A percentile compares a stretch with the other conserved stretches of the same genome.
Conservation (phyloP, 495 filamentous ascomycete genomes). For the Xylaria acuta region DNA sequence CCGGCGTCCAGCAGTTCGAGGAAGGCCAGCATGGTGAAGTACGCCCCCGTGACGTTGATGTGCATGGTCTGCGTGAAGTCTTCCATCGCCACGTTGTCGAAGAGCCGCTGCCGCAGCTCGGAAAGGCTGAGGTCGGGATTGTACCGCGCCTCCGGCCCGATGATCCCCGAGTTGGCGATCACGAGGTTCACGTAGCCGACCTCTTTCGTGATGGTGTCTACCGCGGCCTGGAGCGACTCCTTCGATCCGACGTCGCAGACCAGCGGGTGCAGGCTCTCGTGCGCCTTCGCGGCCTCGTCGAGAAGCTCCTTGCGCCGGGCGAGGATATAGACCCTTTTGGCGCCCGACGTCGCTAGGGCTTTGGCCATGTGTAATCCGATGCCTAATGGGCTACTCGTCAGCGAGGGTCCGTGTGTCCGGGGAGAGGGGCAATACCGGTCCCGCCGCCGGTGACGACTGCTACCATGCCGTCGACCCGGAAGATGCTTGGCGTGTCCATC, state of each 20-base stretch:
- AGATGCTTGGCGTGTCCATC: slow-evolving; percentile 47
- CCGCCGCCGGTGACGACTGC: slow-evolving; percentile 69
- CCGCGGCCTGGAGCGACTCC: slow-evolving; percentile 57
- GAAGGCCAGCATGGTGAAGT: slow-evolving; percentile 63
- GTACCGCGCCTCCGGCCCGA: slow-evolving; percentile 48
- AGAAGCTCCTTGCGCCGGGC: slow-evolving; percentile 61
- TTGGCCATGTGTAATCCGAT: slow-evolving; percentile 65
- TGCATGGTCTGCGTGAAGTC: slow-evolving; percentile 58
- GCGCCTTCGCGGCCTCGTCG: slow-evolving; percentile 46
- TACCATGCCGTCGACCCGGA: slow-evolving; percentile 65
- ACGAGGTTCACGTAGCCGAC: slow-evolving; percentile 62
- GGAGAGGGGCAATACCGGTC: slow-evolving; percentile 47
- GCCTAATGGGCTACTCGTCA: slow-evolving; percentile 43
- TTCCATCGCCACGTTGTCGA: slow-evolving; percentile 51
- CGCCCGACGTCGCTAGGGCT: slow-evolving; percentile 63
- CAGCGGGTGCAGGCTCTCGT: slow-evolving; percentile 55
- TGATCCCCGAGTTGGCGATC: slow-evolving; percentile 63
- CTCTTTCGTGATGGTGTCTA: slow-evolving; percentile 54
- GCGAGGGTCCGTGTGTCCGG: background rate
- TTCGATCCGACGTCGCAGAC: slow-evolving; percentile 64
- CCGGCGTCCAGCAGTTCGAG: slow-evolving; percentile 62
- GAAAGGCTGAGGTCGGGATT: slow-evolving; percentile 46
- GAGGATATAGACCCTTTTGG: slow-evolving; percentile 69
- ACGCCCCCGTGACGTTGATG: slow-evolving; percentile 60
- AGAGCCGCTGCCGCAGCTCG: slow-evolving; percentile 54